Evolutionary conservation across 2,329 filamentous ascomycete genomes (phyloP), one percentile per base, ranked within the genome.

Genomic region (Cadophora sp.): DNA sequence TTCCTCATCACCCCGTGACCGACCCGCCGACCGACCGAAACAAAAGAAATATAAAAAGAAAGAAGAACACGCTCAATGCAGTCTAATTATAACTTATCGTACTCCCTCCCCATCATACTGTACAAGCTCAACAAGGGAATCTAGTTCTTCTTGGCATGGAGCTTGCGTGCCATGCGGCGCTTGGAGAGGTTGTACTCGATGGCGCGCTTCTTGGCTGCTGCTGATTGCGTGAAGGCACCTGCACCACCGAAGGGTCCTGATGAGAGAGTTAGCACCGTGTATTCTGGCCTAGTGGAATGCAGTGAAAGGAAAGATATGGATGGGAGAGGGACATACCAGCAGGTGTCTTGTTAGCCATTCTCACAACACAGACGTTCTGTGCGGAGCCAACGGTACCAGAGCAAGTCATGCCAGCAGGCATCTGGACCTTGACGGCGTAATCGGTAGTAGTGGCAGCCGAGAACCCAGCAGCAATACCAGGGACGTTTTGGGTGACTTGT

Each of bases 341-440:
- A 58, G 55, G 55, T 24, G 55, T 58, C 36, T 43, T 58, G 33
- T 58, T 58, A 11, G 55, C 78, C 73, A 80, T 91, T 91, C 75
- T 86, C 84, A 89, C 87, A 66, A 91, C 79, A 80, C 89, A 91
- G 72, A 91, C 88, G 73, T 88, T 87, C 67, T 80, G 73, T 16
- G 83, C 88, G 27, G 86, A 87, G 62, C 83, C 88, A 9, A 85
- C 85, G 51, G 80, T 81, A 65, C 82, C 89, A 30, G 84, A 81
- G 79, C 89, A 91, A 33, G 86, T 89, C 87, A 90, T 91, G 64
- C 88, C 89, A 53, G 79, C 79, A 30, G 89, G 89, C 85, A 91
- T 89, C 78, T 88, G 83, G 65, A 91, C 84, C 69, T 83, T 85
- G 74, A 91, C 79, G 59, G 85, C 85, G 81, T 90, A 91, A 72